Percentiles rank a stretch among this genome's conserved stretches.
These are phyloP conservation scores for Tilletiaria anomala DNA, from an alignment of 1,284 basidiomycete species.

Conservation along the genomic window DNA sequence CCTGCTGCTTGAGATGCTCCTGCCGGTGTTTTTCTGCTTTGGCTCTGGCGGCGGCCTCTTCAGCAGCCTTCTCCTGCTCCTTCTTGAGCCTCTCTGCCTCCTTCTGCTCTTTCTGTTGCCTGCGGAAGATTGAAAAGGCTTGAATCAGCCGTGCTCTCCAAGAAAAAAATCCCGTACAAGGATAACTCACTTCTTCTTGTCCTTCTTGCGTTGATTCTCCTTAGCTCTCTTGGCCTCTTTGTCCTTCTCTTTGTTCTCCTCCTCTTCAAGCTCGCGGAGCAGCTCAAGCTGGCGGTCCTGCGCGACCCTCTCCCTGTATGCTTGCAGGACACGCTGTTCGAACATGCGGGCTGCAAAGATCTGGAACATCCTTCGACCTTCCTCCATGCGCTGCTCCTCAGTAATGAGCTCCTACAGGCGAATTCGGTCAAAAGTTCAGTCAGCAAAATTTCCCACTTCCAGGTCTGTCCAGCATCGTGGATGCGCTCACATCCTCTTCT, in stretches of 20 bases:
- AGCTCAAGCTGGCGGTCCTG: slow-evolving; percentile 76
- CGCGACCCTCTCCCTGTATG: slow-evolving; percentile 71
- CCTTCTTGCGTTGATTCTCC: slow-evolving; percentile 97
- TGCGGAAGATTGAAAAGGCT: slow-evolving; percentile 36
- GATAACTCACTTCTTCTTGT: slow-evolving; percentile 64
- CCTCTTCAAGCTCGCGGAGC: slow-evolving; percentile 74
- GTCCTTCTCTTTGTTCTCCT: slow-evolving; percentile 63
- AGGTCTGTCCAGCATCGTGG: slow-evolving; percentile 14
- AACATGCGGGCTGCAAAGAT: slow-evolving; percentile 99
- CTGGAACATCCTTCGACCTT: slow-evolving; percentile 97
- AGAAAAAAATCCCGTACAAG: background rate
- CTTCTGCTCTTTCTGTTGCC: slow-evolving; percentile 76
- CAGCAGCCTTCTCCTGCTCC: slow-evolving; percentile 47
- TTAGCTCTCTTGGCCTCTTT: slow-evolving; percentile 84
- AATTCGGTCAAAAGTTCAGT: slow-evolving; percentile 1
- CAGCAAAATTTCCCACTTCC: too few species aligned
- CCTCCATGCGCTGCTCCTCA: slow-evolving; percentile 78
- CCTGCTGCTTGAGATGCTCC: slow-evolving; percentile 42
- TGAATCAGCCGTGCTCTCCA: background rate
- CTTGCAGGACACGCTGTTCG: slow-evolving; percentile 86
- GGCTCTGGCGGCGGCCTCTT: slow-evolving; percentile 49
- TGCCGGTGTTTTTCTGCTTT: slow-evolving; percentile 51
- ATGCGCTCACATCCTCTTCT: slow-evolving; percentile 27
- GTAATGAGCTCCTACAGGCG: slow-evolving; percentile 40
- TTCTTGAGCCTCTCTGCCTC: slow-evolving; percentile 68